Evolutionary conservation across 805 yeast genomes (phyloP).

Genomic region (Jamesozyma lodderae): DNA sequence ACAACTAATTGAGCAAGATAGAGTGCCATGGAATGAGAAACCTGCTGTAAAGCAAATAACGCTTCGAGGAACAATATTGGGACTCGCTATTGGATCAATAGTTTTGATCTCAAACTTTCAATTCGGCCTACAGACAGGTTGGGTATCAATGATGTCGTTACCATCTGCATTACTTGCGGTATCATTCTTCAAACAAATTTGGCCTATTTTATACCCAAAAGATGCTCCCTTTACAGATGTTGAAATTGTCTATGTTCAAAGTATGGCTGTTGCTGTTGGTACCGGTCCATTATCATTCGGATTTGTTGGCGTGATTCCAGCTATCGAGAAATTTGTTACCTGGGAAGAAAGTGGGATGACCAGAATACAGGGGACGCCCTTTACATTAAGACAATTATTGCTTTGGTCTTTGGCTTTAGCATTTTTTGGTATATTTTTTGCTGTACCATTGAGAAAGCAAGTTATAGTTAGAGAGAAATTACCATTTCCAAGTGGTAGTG

Average conservation of each 20-base stretch:
- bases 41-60: constrained; percentile 59
- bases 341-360: constrained; percentile 61
- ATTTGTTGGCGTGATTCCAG: constrained; percentile 90
- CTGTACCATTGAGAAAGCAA: constrained; percentile 77
- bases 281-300: constrained; percentile 97
- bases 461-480: constrained; percentile 81
- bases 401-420: constrained; percentile 84
- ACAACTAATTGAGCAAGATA: neutral
- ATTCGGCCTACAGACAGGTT: constrained; percentile 93
- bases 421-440: constrained; percentile 92
- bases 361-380: constrained; percentile 25
- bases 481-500: constrained; percentile 91
- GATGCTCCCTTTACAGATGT: constrained; percentile 62
- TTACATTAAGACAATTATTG: constrained; percentile 46
- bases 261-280: constrained; percentile 93
- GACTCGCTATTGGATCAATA: constrained; percentile 76
- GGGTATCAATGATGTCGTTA: constrained; percentile 98
- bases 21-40: constrained; percentile 37
- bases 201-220: constrained; percentile 26
- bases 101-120: constrained; percentile 87
- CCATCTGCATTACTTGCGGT: constrained; percentile 88
- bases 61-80: constrained; percentile 61
- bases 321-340: constrained; percentile 80
- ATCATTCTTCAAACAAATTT: constrained; percentile 61
- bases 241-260: constrained; percentile 88